Evolutionary conservation across 2,329 filamentous ascomycete species (phyloP).

Genomic region (Colletotrichum caudatum): DNA sequence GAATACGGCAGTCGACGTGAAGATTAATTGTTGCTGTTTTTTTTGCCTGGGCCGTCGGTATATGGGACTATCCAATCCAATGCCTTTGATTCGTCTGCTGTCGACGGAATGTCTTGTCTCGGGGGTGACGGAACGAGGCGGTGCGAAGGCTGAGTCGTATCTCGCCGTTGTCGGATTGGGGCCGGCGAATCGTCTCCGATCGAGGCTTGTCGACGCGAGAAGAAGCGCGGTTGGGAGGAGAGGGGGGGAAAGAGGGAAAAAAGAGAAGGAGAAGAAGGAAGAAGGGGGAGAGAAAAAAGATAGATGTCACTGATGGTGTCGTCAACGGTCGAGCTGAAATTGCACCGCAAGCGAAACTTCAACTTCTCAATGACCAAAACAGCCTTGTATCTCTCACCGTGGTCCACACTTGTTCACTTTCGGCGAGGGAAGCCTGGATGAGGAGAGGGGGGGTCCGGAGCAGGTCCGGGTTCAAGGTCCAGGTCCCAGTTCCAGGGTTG

Average conservation of each 20-base stretch:
- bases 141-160: conserved; percentile 42
- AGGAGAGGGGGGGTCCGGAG: conserved; percentile 33
- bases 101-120: conserved; percentile 32
- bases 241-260: conserved; percentile 18
- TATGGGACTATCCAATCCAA: conserved; percentile 1
- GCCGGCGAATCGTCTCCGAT: conserved; percentile 41
- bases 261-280: conserved; percentile 18
- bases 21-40: not conserved
- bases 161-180: conserved; percentile 37
- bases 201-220: conserved; percentile 37
- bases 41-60: not conserved
- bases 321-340: conserved; percentile 38
- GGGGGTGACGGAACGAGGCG: conserved; percentile 31
- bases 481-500: conserved; percentile 26
- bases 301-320: conserved; percentile 23
- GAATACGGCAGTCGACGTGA: conserved; percentile 1
- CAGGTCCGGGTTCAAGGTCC: conserved; percentile 33
- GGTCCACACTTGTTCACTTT: conserved; percentile 31
- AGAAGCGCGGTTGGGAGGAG: conserved; percentile 29
- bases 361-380: conserved; percentile 24
- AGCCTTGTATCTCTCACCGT: conserved; percentile 27
- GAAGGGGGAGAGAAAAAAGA: conserved; percentile 25
- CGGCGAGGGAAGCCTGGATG: conserved; percentile 19
- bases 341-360: conserved; percentile 38
- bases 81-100: conserved; percentile 6